These are phyloP conservation scores for Globisporangium solare DNA, from an alignment of 352 stramenopile genomes.

Conservation along the genomic window DNA sequence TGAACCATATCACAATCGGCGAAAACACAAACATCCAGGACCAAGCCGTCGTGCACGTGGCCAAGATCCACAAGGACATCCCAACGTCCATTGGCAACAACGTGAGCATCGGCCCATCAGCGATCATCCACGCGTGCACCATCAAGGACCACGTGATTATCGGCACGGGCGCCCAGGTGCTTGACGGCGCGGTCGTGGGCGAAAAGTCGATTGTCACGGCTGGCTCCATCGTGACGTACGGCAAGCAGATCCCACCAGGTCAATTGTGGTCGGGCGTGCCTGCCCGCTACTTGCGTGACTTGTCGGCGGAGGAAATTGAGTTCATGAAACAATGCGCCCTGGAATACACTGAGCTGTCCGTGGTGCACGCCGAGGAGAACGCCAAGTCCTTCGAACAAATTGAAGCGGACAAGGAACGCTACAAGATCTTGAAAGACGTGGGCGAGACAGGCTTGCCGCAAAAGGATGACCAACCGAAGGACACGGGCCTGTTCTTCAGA, in stretches of 20 bases:
- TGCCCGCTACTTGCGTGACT: constrained; percentile 78
- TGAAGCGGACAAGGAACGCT: constrained; percentile 67
- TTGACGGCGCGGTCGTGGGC: constrained; percentile 87
- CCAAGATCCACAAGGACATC: constrained; percentile 91
- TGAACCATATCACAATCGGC: constrained; percentile 92
- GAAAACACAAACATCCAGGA: constrained; percentile 92
- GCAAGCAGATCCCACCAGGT: constrained; percentile 84
- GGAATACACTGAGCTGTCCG: constrained; percentile 79
- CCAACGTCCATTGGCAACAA: constrained; percentile 89
- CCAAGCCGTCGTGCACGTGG: constrained; percentile 90
- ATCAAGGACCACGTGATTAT: constrained; percentile 92
- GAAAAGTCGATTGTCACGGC: constrained; percentile 88
- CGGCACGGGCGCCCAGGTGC: constrained; percentile 87
- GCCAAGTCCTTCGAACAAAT: constrained; percentile 85
- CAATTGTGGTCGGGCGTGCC: constrained; percentile 88
- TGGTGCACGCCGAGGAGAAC: constrained; percentile 66
- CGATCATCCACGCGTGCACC: constrained; percentile 90
- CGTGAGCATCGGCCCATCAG: constrained; percentile 83
- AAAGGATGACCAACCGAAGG: constrained; percentile 62
- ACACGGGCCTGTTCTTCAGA: constrained; percentile 85
- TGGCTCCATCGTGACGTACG: constrained; percentile 84
- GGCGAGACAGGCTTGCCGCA: constrained; percentile 75
- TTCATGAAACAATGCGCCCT: constrained; percentile 88
- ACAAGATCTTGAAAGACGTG: constrained; percentile 76
- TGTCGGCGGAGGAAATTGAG: constrained; percentile 80